Percentiles rank a stretch among this genome's conserved stretches.
These are phyloP conservation scores for Leptomonas pyrrhocoris DNA, from an alignment of 208 protist genomes.

Conservation along the genomic window DNA sequence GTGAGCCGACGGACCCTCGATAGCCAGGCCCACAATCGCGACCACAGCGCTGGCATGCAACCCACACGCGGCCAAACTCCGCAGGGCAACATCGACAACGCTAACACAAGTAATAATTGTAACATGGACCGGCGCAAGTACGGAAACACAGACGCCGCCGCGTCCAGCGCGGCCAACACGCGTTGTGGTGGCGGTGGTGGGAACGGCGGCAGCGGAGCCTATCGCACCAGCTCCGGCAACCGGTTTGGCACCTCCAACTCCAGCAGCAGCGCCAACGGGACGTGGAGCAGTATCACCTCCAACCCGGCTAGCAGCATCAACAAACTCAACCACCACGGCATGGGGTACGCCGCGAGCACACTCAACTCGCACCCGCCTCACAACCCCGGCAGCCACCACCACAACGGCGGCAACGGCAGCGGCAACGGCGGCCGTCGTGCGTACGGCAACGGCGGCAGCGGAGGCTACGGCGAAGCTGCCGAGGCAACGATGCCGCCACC, in stretches of 20 bases:
- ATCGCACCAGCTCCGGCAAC: slow-evolving; percentile 14
- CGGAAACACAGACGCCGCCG: background rate
- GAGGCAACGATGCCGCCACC: slow-evolving; percentile 34
- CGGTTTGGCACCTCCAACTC: slow-evolving; percentile 18
- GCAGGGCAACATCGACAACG: slow-evolving; percentile 14
- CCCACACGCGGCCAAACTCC: slow-evolving; percentile 5
- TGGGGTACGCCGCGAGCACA: background rate
- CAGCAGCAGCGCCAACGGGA: slow-evolving; percentile 7
- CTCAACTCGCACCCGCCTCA: slow-evolving; percentile 10
- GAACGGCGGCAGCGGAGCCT: background rate
- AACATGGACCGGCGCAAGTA: slow-evolving; percentile 26
- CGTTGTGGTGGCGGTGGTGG: slow-evolving; percentile 2
- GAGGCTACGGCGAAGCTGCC: slow-evolving; percentile 8
- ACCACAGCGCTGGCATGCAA: slow-evolving; percentile 16
- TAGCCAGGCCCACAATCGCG: slow-evolving; percentile 32
- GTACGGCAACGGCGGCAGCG: slow-evolving; percentile 5
- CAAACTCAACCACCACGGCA: slow-evolving; percentile 26
- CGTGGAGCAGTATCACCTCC: slow-evolving; percentile 15
- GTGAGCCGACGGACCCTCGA: slow-evolving; percentile 35
- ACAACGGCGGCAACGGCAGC: slow-evolving; percentile 6
- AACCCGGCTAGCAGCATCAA: slow-evolving; percentile 13
- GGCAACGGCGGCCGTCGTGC: slow-evolving; percentile 12
- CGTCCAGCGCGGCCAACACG: background rate
- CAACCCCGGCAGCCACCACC: slow-evolving; percentile 14
- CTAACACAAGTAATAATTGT: slow-evolving; percentile 13